phyloP scores from a whole-genome alignment of 129 eudicot species.

The Artemisia annua region DNA sequence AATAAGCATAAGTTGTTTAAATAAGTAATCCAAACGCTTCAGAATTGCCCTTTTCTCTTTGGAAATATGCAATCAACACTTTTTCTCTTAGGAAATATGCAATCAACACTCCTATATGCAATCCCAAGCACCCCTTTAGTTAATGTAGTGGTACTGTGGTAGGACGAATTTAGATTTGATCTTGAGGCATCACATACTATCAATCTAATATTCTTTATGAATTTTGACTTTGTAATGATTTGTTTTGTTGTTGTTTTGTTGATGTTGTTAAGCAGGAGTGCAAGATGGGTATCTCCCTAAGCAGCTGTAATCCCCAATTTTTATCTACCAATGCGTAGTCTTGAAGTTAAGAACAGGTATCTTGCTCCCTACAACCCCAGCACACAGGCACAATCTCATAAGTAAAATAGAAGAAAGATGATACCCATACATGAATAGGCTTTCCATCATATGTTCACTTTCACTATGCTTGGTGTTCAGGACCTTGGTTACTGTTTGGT shows the following conservation, averaged over 20 bases:
- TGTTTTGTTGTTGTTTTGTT: not conserved
- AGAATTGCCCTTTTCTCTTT: no score
- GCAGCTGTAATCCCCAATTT: conserved; percentile 65
- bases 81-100: no score
- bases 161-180: no score
- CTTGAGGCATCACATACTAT: no score
- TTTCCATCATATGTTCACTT: not conserved
- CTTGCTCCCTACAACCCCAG: not conserved
- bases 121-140: no score
- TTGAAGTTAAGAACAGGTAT: conserved; percentile 68
- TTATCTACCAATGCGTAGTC: conserved; percentile 79
- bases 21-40: no score
- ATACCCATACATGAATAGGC: not conserved
- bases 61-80: no score
- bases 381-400: not conserved
- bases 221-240: not conserved
- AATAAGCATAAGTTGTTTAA: no score
- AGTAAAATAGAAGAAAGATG: not conserved
- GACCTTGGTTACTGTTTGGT: not conserved
- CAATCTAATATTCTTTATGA: not conserved
- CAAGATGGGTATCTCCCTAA: conserved; percentile 54
- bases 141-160: no score
- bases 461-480: not conserved
- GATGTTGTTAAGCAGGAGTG: conserved; percentile 29
- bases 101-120: no score